Conservation (phyloP, 1,284 basidiomycete species). For the Grifola frondosa region DNA sequence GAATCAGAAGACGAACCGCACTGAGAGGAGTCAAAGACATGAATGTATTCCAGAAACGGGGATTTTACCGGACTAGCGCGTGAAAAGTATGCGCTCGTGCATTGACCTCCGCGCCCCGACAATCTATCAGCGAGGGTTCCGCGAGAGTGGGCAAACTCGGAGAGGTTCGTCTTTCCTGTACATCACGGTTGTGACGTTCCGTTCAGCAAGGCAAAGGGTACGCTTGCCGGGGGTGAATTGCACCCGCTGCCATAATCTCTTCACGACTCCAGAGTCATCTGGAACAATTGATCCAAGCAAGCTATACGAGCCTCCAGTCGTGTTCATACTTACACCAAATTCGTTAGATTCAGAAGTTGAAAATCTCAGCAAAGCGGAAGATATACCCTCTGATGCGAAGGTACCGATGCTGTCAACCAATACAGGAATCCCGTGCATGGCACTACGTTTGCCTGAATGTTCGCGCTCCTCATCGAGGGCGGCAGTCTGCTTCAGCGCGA, state of each 20-base stretch:
- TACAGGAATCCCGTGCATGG: slow-evolving; percentile 67
- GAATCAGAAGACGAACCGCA: slow-evolving; percentile 56
- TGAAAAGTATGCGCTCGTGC: slow-evolving; percentile 36
- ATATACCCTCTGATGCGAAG: slow-evolving; percentile 46
- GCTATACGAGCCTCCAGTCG: slow-evolving; percentile 41
- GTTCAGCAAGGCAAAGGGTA: slow-evolving; percentile 24
- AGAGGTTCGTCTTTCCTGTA: slow-evolving; percentile 23
- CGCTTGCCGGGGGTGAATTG: slow-evolving; percentile 29
- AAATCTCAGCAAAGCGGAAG: too few species aligned
- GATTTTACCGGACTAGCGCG: slow-evolving; percentile 27
- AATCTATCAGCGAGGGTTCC: slow-evolving; percentile 32
- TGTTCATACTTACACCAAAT: slow-evolving; percentile 52
- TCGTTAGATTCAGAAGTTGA: background rate
- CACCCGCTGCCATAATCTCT: slow-evolving; percentile 40
- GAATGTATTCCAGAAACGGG: background rate
- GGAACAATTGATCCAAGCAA: slow-evolving; percentile 39
- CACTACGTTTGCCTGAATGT: slow-evolving; percentile 43
- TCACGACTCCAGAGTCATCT: slow-evolving; percentile 36
- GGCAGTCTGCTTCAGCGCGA: slow-evolving; percentile 49
- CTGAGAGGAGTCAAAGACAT: slow-evolving; percentile 24
- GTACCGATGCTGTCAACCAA: slow-evolving; percentile 57
- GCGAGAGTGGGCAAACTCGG: slow-evolving; percentile 23
- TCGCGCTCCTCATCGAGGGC: slow-evolving; percentile 52
- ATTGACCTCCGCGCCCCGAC: slow-evolving; percentile 39
- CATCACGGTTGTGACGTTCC: slow-evolving; percentile 11